Conservation (phyloP, 805 yeast species). For the Tetrapisispora taiwanensis region DNA sequence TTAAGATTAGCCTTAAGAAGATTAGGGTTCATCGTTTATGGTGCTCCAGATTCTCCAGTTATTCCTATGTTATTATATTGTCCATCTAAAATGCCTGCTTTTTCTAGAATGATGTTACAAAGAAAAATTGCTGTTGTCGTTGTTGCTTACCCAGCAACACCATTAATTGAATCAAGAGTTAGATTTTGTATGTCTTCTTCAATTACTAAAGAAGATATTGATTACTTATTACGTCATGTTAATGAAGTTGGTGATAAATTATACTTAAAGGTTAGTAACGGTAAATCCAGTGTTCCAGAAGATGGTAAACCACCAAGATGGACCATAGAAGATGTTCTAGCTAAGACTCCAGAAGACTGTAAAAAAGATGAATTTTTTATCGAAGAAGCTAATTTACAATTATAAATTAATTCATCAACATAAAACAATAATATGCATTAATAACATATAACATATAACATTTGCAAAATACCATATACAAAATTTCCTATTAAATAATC, state of each 20-base stretch:
- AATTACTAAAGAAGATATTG: slow-evolving; percentile 88
- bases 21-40: slow-evolving; percentile 87
- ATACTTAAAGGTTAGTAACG: slow-evolving; percentile 67
- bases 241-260: slow-evolving; percentile 70
- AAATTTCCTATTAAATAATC: no score
- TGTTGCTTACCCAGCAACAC: slow-evolving; percentile 97
- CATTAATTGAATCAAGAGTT: slow-evolving; percentile 78
- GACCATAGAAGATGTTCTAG: slow-evolving; percentile 68
- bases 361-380: slow-evolving; percentile 31
- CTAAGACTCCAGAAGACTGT: slow-evolving; percentile 59
- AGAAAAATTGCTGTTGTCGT: slow-evolving; percentile 86
- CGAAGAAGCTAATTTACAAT: neutral
- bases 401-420: neutral
- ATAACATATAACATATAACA: neutral
- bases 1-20: slow-evolving; percentile 82
- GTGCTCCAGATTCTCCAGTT: slow-evolving; percentile 94
- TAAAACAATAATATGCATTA: neutral
- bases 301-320: slow-evolving; percentile 67
- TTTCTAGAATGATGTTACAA: slow-evolving; percentile 70
- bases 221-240: slow-evolving; percentile 58
- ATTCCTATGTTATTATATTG: slow-evolving; percentile 78
- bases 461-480: neutral
- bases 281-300: slow-evolving; percentile 50
- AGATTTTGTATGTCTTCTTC: slow-evolving; percentile 90
- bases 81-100: slow-evolving; percentile 91